A percentile compares a stretch with the other conserved stretches of the same genome.
These are phyloP conservation scores for Thuja plicata DNA, from an alignment of 83 land plant species.

Conservation along the genomic window DNA sequence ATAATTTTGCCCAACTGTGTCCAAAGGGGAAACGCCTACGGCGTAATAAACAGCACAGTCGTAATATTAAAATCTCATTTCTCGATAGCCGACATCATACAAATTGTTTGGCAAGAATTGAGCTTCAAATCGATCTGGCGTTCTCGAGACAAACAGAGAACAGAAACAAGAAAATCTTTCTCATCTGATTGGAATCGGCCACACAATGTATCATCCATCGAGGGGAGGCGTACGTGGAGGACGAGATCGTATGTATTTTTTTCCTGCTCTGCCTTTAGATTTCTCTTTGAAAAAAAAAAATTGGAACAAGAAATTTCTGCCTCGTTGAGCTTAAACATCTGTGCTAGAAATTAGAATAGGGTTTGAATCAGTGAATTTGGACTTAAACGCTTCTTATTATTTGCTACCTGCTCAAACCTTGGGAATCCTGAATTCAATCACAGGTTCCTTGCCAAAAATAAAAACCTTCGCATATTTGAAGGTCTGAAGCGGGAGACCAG, in stretches of 20 bases:
- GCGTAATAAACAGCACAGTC: too few relatives aligned
- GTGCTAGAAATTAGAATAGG: background rate
- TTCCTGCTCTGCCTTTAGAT: background rate
- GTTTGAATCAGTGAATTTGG: background rate
- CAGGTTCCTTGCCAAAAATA: too few relatives aligned
- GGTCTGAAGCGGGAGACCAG: too few relatives aligned
- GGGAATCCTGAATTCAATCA: background rate
- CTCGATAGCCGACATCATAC: too few relatives aligned
- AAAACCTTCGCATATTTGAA: too few relatives aligned
- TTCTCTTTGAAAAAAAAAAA: background rate
- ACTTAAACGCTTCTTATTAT: background rate
- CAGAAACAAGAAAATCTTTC: background rate
- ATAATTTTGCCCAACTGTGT: too few relatives aligned
- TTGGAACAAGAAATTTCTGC: background rate
- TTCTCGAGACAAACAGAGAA: background rate
- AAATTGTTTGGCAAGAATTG: too few relatives aligned
- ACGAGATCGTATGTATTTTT: slow-evolving; percentile 56
- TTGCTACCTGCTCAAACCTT: background rate
- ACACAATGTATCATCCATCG: slow-evolving; percentile 65
- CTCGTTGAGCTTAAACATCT: background rate
- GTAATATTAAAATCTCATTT: too few relatives aligned
- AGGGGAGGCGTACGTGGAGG: slow-evolving; percentile 82
- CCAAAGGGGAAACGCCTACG: too few relatives aligned
- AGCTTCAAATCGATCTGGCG: too few relatives aligned
- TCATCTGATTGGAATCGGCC: background rate